Base-by-base conservation (phyloP, 306 rosid genomes). In the Echinosophora koreensis region DNA sequence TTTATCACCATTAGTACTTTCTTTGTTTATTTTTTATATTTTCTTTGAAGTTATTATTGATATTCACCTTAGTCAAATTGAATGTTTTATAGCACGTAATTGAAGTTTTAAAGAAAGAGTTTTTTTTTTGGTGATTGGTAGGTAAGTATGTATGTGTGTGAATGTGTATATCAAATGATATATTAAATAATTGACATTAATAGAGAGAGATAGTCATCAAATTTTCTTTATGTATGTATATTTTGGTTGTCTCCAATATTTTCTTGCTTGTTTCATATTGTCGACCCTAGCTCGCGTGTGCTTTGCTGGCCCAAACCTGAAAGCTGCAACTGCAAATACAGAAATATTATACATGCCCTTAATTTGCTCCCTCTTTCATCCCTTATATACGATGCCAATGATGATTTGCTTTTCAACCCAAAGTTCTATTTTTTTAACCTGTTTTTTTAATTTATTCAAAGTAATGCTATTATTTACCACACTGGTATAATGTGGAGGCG, bases 221-320 rank as follows among this genome's bases (percentile, higher is more conserved):
- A 71, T 37, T 37, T 15, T 67, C 30, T 52, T 64, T 27, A 61
- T 35, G 60, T 17, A 9, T 60, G 15, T 13, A 38, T 37, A 71
- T 76, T 77, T 76, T 64, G 39, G 58, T 71, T 54, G 74, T 51
- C 57, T 69, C 71, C 27, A 56, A 34, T 22, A 27, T 71, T 82
- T 77, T 66, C 75, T 34, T 63, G 69, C 67, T 77, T 77, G 66
- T 82, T 57, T 17, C 65, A 46, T 10, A 27, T 35, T 81, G 52
- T 62, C 34, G 32, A 14, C 67, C n/a, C 10, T 4, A 15, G 9
- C 5, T 16, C 5, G 47, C 51, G 12, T 77, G 57, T 81, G 81
- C 69, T 71, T 71, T 65, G 66, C 77, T 77, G 86, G 61, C 79
- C 56, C 49, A 30, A 22, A 69, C 65, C 76, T 42, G 17, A 9